These are phyloP conservation scores for Chaetomium strumarium DNA, from an alignment of 2,329 filamentous ascomycete genomes.

Conservation along the genomic window DNA sequence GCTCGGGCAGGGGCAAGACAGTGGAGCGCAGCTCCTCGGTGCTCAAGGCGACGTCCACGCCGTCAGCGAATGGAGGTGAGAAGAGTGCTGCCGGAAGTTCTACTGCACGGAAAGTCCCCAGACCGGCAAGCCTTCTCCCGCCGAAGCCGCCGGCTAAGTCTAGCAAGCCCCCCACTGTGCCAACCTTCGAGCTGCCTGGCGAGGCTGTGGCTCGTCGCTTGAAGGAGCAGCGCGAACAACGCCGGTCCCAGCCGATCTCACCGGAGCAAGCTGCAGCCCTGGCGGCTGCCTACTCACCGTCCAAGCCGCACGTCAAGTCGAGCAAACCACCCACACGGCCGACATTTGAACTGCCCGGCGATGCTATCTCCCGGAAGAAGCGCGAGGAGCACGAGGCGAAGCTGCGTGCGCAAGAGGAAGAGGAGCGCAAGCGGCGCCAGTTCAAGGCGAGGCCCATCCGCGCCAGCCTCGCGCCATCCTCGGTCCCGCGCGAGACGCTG, in stretches of 20 bases:
- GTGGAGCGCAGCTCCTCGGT: conserved; percentile 33
- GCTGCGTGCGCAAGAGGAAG: conserved; percentile 52
- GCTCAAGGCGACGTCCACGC: conserved; percentile 39
- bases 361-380: conserved; percentile 52
- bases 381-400: conserved; percentile 51
- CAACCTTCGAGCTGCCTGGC: conserved; percentile 57
- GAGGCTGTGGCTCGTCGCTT: conserved; percentile 54
- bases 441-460: conserved; percentile 58
- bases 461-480: conserved; percentile 35
- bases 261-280: conserved; percentile 17
- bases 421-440: conserved; percentile 53
- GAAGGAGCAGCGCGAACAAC: conserved; percentile 54
- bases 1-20: conserved; percentile 39
- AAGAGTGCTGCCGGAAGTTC: conserved; percentile 26
- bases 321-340: conserved; percentile 48
- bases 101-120: conserved; percentile 27
- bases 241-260: conserved; percentile 33
- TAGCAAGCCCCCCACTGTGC: conserved; percentile 46
- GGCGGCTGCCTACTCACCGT: conserved; percentile 24
- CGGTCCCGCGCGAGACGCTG: conserved; percentile 50
- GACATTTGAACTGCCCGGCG: conserved; percentile 58
- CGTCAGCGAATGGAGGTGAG: conserved; percentile 32
- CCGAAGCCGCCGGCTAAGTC: conserved; percentile 46
- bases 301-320: conserved; percentile 42
- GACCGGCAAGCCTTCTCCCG: conserved; percentile 38